Percentiles rank a stretch among this genome's conserved stretches.
Conservation (phyloP, 257 asterid genomes). For the Phtheirospermum japonicum region DNA sequence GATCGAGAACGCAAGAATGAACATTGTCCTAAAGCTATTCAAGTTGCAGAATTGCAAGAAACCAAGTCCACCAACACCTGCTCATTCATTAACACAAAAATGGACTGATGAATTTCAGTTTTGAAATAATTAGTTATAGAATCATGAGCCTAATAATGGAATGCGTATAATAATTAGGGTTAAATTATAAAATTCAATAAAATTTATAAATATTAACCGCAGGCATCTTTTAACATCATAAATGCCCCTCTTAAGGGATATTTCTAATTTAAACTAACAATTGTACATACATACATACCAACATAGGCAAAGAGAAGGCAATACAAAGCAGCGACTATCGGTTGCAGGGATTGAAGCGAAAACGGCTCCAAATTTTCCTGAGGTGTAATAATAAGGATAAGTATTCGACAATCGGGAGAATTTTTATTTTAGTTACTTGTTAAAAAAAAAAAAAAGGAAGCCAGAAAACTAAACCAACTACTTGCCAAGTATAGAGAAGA, state of each 20-base stretch:
- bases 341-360: slow-evolving; percentile 95
- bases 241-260: no score
- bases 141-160: not conserved
- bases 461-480: not conserved
- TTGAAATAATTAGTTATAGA: not conserved
- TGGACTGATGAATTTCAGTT: slow-evolving; percentile 2
- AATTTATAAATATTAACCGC: not conserved
- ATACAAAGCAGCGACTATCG: slow-evolving; percentile 84
- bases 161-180: no score
- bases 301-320: slow-evolving; percentile 93
- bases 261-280: not conserved
- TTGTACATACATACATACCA: slow-evolving; percentile 51
- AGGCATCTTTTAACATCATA: not conserved
- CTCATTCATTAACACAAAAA: not conserved
- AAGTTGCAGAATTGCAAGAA: slow-evolving; percentile 87
- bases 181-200: not conserved
- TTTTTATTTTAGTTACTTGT: not conserved
- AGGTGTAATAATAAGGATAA: not conserved
- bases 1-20: slow-evolving; percentile 77
- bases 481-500: slow-evolving; percentile 85
- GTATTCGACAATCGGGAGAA: not conserved
- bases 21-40: slow-evolving; percentile 80
- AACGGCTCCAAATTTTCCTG: slow-evolving; percentile 96
- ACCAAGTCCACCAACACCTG: slow-evolving; percentile 87
- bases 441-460: not conserved